Percentiles rank a stretch among this genome's conserved stretches.
Evolutionary conservation across 1,284 basidiomycete genomes (phyloP).

Genomic region (Boletus semigastroideus): DNA sequence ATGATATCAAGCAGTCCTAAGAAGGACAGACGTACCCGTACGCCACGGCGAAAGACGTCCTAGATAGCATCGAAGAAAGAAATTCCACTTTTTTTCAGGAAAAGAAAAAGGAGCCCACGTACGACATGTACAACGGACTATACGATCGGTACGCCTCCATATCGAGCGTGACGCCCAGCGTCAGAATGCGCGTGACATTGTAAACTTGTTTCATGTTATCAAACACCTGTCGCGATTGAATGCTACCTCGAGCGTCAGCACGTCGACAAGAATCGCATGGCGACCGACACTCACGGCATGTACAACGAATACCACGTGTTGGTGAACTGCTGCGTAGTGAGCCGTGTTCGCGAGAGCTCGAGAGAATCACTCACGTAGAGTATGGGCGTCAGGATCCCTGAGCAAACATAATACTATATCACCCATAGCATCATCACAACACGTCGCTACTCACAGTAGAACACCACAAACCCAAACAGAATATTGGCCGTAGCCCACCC

Average conservation of each 20-base stretch:
- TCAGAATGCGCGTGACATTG: conserved; percentile 59
- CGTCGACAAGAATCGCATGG: too few relatives aligned
- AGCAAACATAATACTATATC: conserved; percentile 21
- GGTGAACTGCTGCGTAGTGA: conserved; percentile 36
- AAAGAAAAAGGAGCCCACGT: conserved; percentile 3
- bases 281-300: conserved; percentile 31
- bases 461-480: conserved; percentile 61
- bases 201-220: conserved; percentile 55
- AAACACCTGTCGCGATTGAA: conserved; percentile 33
- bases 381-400: conserved; percentile 57
- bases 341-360: not conserved
- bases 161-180: conserved; percentile 49
- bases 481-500: conserved; percentile 66
- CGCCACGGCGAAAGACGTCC: conserved; percentile 56
- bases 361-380: conserved; percentile 28
- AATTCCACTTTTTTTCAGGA: not conserved
- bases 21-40: conserved; percentile 35
- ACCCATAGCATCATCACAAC: not conserved
- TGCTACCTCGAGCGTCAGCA: conserved; percentile 19
- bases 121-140: conserved; percentile 68
- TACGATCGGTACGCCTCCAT: conserved; percentile 57
- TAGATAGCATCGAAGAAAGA: conserved; percentile 2
- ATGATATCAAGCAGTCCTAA: not conserved
- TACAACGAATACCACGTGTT: conserved; percentile 48
- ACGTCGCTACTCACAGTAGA: conserved; percentile 41